A percentile compares a stretch with the other conserved stretches of the same genome.
Evolutionary conservation across 768 basidiomycete species (phyloP).

Genomic region (Tremella mesenterica): DNA sequence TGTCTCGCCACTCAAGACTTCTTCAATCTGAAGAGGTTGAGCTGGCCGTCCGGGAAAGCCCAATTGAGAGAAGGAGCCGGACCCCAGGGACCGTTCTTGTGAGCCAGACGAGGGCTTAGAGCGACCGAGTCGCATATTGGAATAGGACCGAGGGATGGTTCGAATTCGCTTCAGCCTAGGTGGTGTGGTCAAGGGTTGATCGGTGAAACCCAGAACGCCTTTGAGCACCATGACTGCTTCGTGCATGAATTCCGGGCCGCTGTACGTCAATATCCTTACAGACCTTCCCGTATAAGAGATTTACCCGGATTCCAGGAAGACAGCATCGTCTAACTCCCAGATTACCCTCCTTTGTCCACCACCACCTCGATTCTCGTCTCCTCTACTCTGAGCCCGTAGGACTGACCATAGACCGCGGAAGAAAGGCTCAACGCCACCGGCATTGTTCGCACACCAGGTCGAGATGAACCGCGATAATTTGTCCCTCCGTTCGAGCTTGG

Average conservation of each 20-base stretch:
- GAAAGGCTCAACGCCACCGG: slow-evolving; percentile 85
- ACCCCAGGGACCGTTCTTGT: background rate
- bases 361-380: slow-evolving; percentile 63
- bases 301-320: slow-evolving; percentile 88
- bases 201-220: slow-evolving; percentile 76
- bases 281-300: slow-evolving; percentile 42
- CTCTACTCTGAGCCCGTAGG: slow-evolving; percentile 71
- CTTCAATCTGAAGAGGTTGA: background rate
- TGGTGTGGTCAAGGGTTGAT: slow-evolving; percentile 46
- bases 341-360: slow-evolving; percentile 63
- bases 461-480: slow-evolving; percentile 65
- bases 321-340: slow-evolving; percentile 91
- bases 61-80: background rate
- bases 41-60: background rate
- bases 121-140: slow-evolving; percentile 7
- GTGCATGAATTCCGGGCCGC: slow-evolving; percentile 88
- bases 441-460: slow-evolving; percentile 68
- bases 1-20: background rate
- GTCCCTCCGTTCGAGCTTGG: slow-evolving; percentile 68
- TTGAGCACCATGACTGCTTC: slow-evolving; percentile 83
- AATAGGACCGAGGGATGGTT: slow-evolving; percentile 16
- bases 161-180: slow-evolving; percentile 26
- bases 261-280: slow-evolving; percentile 39
- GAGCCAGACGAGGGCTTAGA: slow-evolving; percentile 4
- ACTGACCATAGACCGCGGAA: slow-evolving; percentile 68